A percentile compares a stretch with the other conserved stretches of the same genome.
Evolutionary conservation across 2,329 filamentous ascomycete species (phyloP).

Genomic region (Pseudocercospora fijiensis): DNA sequence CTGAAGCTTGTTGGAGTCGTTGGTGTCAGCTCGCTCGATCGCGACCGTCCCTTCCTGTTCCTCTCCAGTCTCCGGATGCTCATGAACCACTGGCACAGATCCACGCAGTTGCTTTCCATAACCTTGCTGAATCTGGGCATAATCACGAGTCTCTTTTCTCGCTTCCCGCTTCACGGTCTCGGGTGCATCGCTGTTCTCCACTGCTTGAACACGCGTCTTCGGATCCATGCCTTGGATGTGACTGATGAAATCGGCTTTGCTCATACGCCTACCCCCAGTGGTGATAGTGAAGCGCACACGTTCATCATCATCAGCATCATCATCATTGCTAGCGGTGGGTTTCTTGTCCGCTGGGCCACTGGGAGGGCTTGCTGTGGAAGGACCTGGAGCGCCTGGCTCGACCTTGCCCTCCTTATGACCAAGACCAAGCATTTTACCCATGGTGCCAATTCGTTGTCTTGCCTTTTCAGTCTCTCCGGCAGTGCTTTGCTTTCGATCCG

Average conservation of each 20-base stretch:
- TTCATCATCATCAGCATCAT: slow-evolving; percentile 63
- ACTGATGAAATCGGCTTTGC: slow-evolving; percentile 74
- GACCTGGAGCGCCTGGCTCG: slow-evolving; percentile 25
- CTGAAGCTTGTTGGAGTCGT: slow-evolving; percentile 44
- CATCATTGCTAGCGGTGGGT: slow-evolving; percentile 29
- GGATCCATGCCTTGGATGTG: slow-evolving; percentile 72
- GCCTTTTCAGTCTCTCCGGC: slow-evolving; percentile 31
- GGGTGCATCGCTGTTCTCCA: slow-evolving; percentile 50
- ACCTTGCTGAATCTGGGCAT: slow-evolving; percentile 24
- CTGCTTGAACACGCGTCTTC: slow-evolving; percentile 56
- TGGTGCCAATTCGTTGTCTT: slow-evolving; percentile 48
- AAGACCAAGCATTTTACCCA: slow-evolving; percentile 57
- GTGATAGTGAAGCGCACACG: slow-evolving; percentile 74
- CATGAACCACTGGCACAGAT: slow-evolving; percentile 27
- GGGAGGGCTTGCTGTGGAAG: slow-evolving; percentile 15
- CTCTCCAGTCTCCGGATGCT: slow-evolving; percentile 20
- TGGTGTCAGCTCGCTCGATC: slow-evolving; percentile 42
- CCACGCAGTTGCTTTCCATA: slow-evolving; percentile 14
- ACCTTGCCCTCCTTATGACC: slow-evolving; percentile 31
- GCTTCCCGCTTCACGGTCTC: slow-evolving; percentile 50
- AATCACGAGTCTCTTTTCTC: slow-evolving; percentile 43
- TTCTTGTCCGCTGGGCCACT: slow-evolving; percentile 20
- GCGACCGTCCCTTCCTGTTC: slow-evolving; percentile 25
- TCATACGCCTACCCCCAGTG: slow-evolving; percentile 71
- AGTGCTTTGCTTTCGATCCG: slow-evolving; percentile 42